Percentiles rank a stretch among this genome's conserved stretches.
Conservation (phyloP, 2,329 filamentous ascomycete genomes). For the Tolypocladium cylindrosporum region DNA sequence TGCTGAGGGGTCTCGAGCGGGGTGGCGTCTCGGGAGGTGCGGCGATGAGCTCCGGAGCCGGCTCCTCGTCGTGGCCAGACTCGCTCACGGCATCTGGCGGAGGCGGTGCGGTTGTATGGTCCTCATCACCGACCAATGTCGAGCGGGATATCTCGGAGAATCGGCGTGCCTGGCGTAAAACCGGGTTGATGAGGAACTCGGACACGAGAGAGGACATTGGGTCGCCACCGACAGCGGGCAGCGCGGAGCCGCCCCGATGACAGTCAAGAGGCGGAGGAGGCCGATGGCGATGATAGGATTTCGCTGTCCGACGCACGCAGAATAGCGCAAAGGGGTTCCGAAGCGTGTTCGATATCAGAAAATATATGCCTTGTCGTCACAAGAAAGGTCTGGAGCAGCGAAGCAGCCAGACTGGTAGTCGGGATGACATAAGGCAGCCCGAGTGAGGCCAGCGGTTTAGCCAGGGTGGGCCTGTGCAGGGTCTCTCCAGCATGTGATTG, state of each 20-base stretch:
- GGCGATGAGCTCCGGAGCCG: conserved; percentile 4
- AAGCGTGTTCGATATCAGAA: not conserved
- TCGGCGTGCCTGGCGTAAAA: conserved; percentile 54
- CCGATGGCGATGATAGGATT: not conserved
- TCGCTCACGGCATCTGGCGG: conserved; percentile 16
- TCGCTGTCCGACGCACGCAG: not conserved
- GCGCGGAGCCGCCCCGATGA: conserved; percentile 1
- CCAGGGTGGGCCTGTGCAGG: not conserved
- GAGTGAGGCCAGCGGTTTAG: not conserved
- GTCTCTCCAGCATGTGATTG: conserved; percentile 1
- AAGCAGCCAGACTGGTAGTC: not conserved
- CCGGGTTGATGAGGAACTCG: conserved; percentile 56
- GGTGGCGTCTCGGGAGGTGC: conserved; percentile 12
- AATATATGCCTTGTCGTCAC: not conserved
- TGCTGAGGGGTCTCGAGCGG: conserved; percentile 19
- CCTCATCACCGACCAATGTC: conserved; percentile 24
- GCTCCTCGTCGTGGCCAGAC: conserved; percentile 10
- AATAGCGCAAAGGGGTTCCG: not conserved
- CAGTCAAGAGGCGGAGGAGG: not conserved
- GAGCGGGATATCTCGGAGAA: conserved; percentile 43
- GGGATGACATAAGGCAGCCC: not conserved
- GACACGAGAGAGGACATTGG: conserved; percentile 54
- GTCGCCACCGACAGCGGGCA: conserved; percentile 8
- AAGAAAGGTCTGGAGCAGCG: not conserved
- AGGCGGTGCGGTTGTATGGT: conserved; percentile 11